Evolutionary conservation across 1,139 yeast genomes (phyloP).

Genomic region (Tardiomyces blankii): DNA sequence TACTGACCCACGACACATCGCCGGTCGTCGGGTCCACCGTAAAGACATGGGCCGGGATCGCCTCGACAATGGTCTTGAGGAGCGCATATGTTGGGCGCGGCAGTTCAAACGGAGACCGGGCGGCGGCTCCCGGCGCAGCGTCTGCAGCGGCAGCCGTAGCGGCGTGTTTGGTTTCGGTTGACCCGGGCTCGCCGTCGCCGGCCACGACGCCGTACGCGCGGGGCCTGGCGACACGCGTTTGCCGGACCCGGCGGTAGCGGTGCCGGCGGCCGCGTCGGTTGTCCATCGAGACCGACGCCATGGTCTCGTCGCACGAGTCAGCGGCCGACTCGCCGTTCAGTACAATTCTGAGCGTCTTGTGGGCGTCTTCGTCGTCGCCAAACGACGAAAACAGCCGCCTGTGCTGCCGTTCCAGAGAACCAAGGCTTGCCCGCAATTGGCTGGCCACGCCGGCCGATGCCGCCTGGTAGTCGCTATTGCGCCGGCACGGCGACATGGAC

Average conservation of each 20-base stretch:
- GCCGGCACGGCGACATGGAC: not conserved
- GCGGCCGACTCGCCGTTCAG: not conserved
- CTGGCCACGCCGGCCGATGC: not conserved
- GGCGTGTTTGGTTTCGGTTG: too few relatives aligned
- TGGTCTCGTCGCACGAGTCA: not conserved
- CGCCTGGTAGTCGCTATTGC: not conserved
- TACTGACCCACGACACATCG: slow-evolving; percentile 25
- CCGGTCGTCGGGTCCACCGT: slow-evolving; percentile 25
- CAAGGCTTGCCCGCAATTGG: not conserved
- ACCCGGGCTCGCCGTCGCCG: too few relatives aligned
- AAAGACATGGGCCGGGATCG: slow-evolving; percentile 26
- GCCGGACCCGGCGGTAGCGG: too few relatives aligned
- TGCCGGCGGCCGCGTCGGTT: too few relatives aligned
- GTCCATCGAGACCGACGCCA: too few relatives aligned
- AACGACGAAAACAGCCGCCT: not conserved
- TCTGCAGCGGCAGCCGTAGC: too few relatives aligned
- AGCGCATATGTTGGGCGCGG: slow-evolving; percentile 4
- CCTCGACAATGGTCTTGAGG: slow-evolving; percentile 24
- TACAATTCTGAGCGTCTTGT: not conserved
- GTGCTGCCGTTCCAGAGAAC: not conserved
- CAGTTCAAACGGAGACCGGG: not conserved
- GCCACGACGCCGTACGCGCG: too few relatives aligned
- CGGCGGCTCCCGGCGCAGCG: too few relatives aligned
- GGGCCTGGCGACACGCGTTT: too few relatives aligned
- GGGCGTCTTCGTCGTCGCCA: not conserved